These are phyloP conservation scores for Colletotrichum brevisporum DNA, from an alignment of 2,329 filamentous ascomycete species.

Conservation along the genomic window DNA sequence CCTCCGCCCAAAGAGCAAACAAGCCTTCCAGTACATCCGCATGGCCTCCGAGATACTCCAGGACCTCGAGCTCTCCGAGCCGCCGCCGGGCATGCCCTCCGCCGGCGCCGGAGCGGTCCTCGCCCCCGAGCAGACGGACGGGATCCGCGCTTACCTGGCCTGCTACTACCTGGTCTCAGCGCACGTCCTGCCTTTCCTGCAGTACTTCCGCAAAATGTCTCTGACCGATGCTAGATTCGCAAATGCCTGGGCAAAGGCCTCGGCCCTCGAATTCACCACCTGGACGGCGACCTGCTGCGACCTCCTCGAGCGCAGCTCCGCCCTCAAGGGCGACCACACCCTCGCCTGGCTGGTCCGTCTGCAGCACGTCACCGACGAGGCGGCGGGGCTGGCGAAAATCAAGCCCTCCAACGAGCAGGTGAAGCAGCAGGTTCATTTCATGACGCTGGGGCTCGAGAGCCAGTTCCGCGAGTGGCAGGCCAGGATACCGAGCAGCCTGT, in stretches of 20 bases:
- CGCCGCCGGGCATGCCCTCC: slow-evolving; percentile 45
- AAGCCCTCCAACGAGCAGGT: slow-evolving; percentile 45
- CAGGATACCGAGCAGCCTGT: slow-evolving; percentile 46
- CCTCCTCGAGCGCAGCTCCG: slow-evolving; percentile 54
- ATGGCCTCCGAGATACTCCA: slow-evolving; percentile 66
- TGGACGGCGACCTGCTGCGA: slow-evolving; percentile 63
- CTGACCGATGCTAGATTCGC: slow-evolving; percentile 50
- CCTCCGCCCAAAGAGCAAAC: slow-evolving; percentile 64
- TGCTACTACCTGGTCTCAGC: slow-evolving; percentile 60
- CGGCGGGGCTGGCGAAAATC: slow-evolving; percentile 50
- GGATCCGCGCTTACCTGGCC: slow-evolving; percentile 61
- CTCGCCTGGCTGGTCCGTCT: slow-evolving; percentile 61
- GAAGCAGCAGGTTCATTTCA: slow-evolving; percentile 58
- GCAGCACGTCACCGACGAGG: slow-evolving; percentile 56
- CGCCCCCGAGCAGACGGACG: slow-evolving; percentile 53
- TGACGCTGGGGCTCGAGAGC: slow-evolving; percentile 63
- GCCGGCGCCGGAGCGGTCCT: slow-evolving; percentile 33
- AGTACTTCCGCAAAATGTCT: slow-evolving; percentile 36
- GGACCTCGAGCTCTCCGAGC: slow-evolving; percentile 65
- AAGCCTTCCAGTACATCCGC: slow-evolving; percentile 64
- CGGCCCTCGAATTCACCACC: slow-evolving; percentile 51
- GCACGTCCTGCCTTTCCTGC: slow-evolving; percentile 49
- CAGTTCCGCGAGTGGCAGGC: slow-evolving; percentile 60
- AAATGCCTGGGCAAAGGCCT: slow-evolving; percentile 55
- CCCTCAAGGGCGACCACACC: slow-evolving; percentile 55